These are phyloP conservation scores for Liriodendron chinense DNA, from an alignment of 164 flowering plant species.

Conservation along the genomic window DNA sequence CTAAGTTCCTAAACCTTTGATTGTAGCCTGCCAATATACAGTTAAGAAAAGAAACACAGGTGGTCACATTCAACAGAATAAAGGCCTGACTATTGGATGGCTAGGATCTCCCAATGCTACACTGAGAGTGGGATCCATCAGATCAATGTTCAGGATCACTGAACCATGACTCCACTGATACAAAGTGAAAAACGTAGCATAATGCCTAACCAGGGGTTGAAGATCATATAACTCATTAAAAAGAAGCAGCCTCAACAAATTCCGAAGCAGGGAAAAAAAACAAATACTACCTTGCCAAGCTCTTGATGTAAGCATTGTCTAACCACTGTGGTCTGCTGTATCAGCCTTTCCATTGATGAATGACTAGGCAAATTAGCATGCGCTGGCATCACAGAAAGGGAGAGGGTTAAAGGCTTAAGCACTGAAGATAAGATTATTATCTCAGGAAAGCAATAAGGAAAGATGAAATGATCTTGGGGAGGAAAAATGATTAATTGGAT, in stretches of 20 bases:
- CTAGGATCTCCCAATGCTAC: too few relatives aligned
- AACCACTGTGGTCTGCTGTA: conserved; percentile 78
- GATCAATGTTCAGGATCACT: too few relatives aligned
- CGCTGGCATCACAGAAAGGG: conserved; percentile 39
- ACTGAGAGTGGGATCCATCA: too few relatives aligned
- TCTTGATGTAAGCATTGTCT: conserved; percentile 73
- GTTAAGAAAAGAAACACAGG: neutral
- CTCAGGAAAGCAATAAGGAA: neutral
- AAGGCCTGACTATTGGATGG: too few relatives aligned
- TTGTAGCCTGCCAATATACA: neutral
- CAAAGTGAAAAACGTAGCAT: too few relatives aligned
- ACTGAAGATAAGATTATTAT: neutral
- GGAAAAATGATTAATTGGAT: neutral
- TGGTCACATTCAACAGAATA: too few relatives aligned
- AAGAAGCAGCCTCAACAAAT: neutral
- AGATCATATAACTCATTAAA: neutral
- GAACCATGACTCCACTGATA: too few relatives aligned
- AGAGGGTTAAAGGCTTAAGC: conserved; percentile 5
- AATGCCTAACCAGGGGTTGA: too few relatives aligned
- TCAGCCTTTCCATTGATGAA: conserved; percentile 81
- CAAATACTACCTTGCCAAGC: conserved; percentile 55
- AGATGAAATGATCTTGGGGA: too few relatives aligned
- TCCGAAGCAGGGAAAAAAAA: conserved; percentile 5
- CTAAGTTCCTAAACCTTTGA: neutral
- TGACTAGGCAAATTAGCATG: conserved; percentile 68